These are phyloP conservation scores for Boletellus deceptivus DNA, from an alignment of 1,284 basidiomycete species.

Conservation along the genomic window DNA sequence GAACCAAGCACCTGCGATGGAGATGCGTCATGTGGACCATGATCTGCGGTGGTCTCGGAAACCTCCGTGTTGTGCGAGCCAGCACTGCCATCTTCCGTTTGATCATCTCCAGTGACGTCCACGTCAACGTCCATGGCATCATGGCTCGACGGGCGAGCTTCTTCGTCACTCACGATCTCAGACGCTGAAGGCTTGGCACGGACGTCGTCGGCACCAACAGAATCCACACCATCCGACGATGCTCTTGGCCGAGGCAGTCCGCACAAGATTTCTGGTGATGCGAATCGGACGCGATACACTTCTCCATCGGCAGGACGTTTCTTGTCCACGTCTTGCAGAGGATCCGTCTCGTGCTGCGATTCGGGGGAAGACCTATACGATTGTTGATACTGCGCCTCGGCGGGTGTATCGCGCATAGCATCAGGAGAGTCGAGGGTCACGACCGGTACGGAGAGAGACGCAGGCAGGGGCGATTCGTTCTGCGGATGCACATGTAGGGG, in stretches of 20 bases:
- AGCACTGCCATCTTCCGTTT: neutral
- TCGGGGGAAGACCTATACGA: slow-evolving; percentile 24
- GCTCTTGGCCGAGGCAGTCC: slow-evolving; percentile 14
- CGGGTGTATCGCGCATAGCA: slow-evolving; percentile 24
- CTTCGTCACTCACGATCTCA: neutral
- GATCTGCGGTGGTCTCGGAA: neutral
- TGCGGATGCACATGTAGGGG: slow-evolving; percentile 30
- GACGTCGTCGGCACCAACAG: neutral
- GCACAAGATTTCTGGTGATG: slow-evolving; percentile 29
- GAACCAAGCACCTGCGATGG: slow-evolving; percentile 2
- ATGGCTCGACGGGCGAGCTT: neutral
- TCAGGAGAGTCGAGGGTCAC: slow-evolving; percentile 12
- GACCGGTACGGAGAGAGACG: slow-evolving; percentile 10
- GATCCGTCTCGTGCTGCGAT: slow-evolving; percentile 1
- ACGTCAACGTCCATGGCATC: slow-evolving; percentile 30
- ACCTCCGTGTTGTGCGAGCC: neutral
- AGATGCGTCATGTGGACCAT: neutral
- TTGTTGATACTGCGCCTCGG: slow-evolving; percentile 28
- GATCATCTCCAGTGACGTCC: slow-evolving; percentile 8
- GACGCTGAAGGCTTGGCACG: neutral
- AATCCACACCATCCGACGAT: slow-evolving; percentile 1
- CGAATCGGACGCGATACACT: slow-evolving; percentile 29
- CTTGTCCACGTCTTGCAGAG: slow-evolving; percentile 14
- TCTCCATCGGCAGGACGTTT: slow-evolving; percentile 17
- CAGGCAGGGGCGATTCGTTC: slow-evolving; percentile 13